Percentiles rank a stretch among this genome's conserved stretches.
These are phyloP conservation scores for Trichoderma sp. DNA, from an alignment of 2,329 filamentous ascomycete genomes.

Conservation along the genomic window DNA sequence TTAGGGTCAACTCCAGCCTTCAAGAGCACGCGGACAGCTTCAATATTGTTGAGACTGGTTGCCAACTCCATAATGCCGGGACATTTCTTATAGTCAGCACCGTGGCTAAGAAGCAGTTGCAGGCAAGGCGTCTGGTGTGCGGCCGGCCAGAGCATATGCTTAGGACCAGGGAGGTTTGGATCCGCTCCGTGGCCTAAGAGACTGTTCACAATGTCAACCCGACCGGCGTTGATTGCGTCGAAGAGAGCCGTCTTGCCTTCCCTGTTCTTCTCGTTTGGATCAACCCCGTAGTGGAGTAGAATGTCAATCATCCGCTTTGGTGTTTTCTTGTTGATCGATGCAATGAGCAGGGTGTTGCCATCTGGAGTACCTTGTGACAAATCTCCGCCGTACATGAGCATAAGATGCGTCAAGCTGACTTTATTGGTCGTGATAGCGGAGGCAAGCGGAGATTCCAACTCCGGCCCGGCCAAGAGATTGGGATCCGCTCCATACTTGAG, in stretches of 20 bases:
- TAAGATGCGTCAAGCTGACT: conserved; percentile 55
- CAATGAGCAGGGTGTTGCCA: conserved; percentile 60
- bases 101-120: conserved; percentile 55
- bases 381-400: conserved; percentile 61
- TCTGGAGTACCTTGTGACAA: conserved; percentile 51
- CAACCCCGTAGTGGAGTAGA: conserved; percentile 57
- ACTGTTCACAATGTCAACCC: conserved; percentile 53
- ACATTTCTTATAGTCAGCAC: conserved; percentile 58
- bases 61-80: conserved; percentile 65
- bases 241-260: conserved; percentile 64
- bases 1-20: conserved; percentile 60
- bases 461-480: conserved; percentile 49
- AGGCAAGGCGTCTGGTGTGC: conserved; percentile 58
- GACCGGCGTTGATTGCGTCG: conserved; percentile 55
- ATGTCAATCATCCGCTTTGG: conserved; percentile 55
- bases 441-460: conserved; percentile 54
- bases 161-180: conserved; percentile 65
- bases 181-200: conserved; percentile 58
- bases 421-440: conserved; percentile 51
- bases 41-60: conserved; percentile 60
- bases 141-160: conserved; percentile 66
- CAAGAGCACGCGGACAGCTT: conserved; percentile 56
- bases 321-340: conserved; percentile 57
- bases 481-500: conserved; percentile 63
- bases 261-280: conserved; percentile 57